Evolutionary conservation across 768 basidiomycete species (phyloP).

Genomic region (Steccherinum ochraceum): DNA sequence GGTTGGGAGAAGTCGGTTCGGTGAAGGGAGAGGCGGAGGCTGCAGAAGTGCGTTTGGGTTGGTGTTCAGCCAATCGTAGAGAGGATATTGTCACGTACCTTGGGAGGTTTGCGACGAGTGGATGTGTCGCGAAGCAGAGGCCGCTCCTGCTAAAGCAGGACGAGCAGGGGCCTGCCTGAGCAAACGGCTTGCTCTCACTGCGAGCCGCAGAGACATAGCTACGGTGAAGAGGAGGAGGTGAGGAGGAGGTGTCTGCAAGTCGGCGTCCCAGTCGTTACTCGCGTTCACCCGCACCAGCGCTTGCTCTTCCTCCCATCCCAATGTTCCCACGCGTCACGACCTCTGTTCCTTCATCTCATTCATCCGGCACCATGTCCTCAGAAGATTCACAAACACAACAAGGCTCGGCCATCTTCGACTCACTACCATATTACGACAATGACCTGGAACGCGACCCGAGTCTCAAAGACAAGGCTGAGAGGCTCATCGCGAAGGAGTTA

Average conservation of each 20-base stretch:
- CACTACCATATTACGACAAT: constrained; percentile 92
- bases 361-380: constrained; percentile 10
- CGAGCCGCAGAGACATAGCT: constrained; percentile 44
- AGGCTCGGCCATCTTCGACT: constrained; percentile 55
- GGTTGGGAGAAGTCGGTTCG: constrained; percentile 88
- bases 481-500: constrained; percentile 63
- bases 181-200: constrained; percentile 36
- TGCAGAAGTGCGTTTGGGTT: constrained; percentile 16
- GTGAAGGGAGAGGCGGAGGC: constrained; percentile 76
- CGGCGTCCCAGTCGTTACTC: too few relatives aligned
- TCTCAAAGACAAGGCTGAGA: constrained; percentile 69
- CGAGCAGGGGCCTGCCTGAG: constrained; percentile 36
- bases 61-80: not conserved
- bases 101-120: constrained; percentile 32
- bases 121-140: constrained; percentile 40
- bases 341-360: constrained; percentile 6
- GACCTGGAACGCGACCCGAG: constrained; percentile 74
- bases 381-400: constrained; percentile 5
- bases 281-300: not conserved
- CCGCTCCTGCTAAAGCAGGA: constrained; percentile 18
- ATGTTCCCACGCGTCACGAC: not conserved
- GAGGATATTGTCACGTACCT: constrained; percentile 31
- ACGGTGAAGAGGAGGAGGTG: constrained; percentile 15
- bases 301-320: not conserved
- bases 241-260: too few relatives aligned